Evolutionary conservation across 768 basidiomycete genomes (phyloP).

Genomic region (Lactarius hengduanensis): DNA sequence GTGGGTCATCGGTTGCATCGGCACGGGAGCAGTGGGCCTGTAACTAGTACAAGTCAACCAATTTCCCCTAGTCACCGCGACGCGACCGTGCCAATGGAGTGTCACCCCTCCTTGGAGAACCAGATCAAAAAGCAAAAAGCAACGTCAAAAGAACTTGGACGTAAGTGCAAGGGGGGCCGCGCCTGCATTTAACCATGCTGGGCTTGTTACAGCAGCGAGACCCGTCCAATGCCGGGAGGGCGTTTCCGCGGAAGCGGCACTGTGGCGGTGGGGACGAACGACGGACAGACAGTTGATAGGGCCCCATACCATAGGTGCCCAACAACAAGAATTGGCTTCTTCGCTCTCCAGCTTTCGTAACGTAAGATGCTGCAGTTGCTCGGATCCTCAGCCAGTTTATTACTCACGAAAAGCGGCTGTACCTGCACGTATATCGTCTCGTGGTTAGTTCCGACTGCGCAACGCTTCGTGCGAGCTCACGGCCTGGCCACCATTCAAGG

Average conservation of each 20-base stretch:
- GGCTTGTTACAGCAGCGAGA: slow-evolving; percentile 10
- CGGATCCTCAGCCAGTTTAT: not conserved
- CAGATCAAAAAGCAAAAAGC: not conserved
- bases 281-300: slow-evolving; percentile 9
- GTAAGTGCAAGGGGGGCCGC: slow-evolving; percentile 5
- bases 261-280: slow-evolving; percentile 10
- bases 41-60: not conserved
- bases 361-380: not conserved
- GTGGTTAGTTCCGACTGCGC: not conserved
- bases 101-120: slow-evolving; percentile 1
- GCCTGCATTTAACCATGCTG: slow-evolving; percentile 26
- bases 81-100: not conserved
- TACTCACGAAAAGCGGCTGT: not conserved
- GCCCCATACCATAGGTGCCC: not conserved
- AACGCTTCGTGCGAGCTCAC: not conserved
- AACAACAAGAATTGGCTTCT: slow-evolving; percentile 3
- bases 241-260: slow-evolving; percentile 7
- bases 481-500: not conserved
- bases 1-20: not conserved
- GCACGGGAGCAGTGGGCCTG: not conserved
- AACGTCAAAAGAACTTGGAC: slow-evolving; percentile 10
- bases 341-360: not conserved
- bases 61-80: slow-evolving; percentile 5
- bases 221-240: slow-evolving; percentile 6
- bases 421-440: not conserved